Evolutionary conservation across 2,329 filamentous ascomycete species (phyloP).

Genomic region (Teratosphaeria zuluensis): DNA sequence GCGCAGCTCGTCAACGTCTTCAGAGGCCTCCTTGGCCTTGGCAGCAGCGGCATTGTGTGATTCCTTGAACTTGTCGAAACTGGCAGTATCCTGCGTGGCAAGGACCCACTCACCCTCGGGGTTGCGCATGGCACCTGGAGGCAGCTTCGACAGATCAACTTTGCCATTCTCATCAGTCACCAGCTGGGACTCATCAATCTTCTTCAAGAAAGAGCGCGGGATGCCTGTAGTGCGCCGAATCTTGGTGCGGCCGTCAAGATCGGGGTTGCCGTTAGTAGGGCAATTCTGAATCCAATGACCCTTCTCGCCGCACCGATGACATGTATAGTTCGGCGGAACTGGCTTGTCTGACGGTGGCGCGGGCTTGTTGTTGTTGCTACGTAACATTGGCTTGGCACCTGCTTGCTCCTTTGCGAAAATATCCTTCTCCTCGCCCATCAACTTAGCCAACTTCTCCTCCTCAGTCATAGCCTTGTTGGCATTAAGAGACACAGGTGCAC

Average conservation of each 20-base stretch:
- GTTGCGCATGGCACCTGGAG: conserved; percentile 92
- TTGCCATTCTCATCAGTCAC: conserved; percentile 59
- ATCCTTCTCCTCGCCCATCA: conserved; percentile 81
- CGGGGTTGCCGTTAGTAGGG: conserved; percentile 95
- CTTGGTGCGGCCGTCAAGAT: conserved; percentile 84
- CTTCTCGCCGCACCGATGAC: conserved; percentile 92
- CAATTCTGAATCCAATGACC: conserved; percentile 98
- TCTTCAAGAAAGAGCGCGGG: conserved; percentile 87
- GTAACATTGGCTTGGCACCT: conserved; percentile 52
- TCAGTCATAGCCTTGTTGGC: conserved; percentile 78
- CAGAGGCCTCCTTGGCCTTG: conserved; percentile 61
- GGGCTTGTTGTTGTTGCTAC: conserved; percentile 45
- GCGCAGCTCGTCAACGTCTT: conserved; percentile 76
- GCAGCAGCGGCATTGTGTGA: conserved; percentile 81
- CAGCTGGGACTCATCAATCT: conserved; percentile 61
- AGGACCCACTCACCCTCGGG: conserved; percentile 96
- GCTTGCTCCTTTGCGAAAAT: conserved; percentile 92
- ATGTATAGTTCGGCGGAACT: conserved; percentile 87
- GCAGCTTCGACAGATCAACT: conserved; percentile 66
- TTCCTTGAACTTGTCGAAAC: conserved; percentile 95
- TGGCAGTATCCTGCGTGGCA: conserved; percentile 86
- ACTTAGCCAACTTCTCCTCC: conserved; percentile 85
- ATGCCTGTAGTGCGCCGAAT: conserved; percentile 97
- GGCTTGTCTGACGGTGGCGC: conserved; percentile 82
- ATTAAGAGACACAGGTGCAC: conserved; percentile 21